Percentiles rank a stretch among this genome's conserved stretches.
These are phyloP conservation scores for Stereocaulon alpinum DNA, from an alignment of 495 filamentous ascomycete species.

Conservation along the genomic window DNA sequence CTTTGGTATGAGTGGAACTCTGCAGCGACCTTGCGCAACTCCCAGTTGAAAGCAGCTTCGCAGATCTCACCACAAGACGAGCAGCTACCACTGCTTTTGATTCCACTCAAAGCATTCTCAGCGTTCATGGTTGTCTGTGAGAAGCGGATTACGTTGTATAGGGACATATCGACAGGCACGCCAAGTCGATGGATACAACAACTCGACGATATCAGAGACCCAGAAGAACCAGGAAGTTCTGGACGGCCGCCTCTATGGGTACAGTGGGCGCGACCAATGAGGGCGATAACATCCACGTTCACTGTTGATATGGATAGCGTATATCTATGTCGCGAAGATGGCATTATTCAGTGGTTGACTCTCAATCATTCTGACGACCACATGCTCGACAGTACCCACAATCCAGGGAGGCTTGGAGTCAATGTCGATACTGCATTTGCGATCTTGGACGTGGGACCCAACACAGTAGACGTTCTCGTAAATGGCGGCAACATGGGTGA, in stretches of 20 bases:
- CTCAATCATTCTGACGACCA: conserved; percentile 4
- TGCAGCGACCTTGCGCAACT: conserved; percentile 27
- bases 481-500: conserved; percentile 72
- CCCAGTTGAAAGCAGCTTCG: conserved; percentile 34
- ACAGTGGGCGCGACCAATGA: conserved; percentile 62
- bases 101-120: conserved; percentile 54
- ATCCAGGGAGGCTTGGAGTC: conserved; percentile 49
- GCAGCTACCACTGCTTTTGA: conserved; percentile 53
- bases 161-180: conserved; percentile 42
- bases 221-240: conserved; percentile 24
- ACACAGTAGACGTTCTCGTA: conserved; percentile 63
- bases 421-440: conserved; percentile 59
- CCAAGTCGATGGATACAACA: conserved; percentile 25
- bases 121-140: conserved; percentile 56
- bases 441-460: conserved; percentile 36
- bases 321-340: conserved; percentile 73
- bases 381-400: conserved; percentile 37
- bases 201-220: conserved; percentile 27
- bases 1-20: conserved; percentile 68
- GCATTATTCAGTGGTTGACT: conserved; percentile 39
- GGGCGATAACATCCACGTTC: conserved; percentile 28
- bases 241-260: conserved; percentile 33
- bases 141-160: conserved; percentile 48
- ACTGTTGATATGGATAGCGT: conserved; percentile 45
- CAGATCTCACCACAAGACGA: conserved; percentile 48